Base-by-base conservation (phyloP, 768 basidiomycete genomes). In the Thelephora aurantiotincta region DNA sequence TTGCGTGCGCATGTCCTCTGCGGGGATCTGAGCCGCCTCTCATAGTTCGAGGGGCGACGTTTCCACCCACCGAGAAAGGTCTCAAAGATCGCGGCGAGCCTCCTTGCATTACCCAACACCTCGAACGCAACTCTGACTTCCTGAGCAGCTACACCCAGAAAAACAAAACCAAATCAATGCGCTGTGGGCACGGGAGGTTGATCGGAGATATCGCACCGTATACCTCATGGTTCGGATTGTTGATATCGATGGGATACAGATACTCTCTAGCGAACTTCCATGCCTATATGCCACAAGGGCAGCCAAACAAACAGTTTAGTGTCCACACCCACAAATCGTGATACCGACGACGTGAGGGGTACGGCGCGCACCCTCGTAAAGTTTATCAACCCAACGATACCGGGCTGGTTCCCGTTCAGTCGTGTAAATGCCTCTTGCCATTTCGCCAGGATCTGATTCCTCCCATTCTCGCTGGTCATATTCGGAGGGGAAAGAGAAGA, bases 61-160 rank as follows among this genome's bases (percentile, higher is more conserved):
- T n/a, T 4, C 22, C 0, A 57, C 77, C 46, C 46, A 84, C 85
- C 80, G 22, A 87, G 70, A 57, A 83, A 87, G 11, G 71, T 73
- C 56, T 89, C 85, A 19, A 86, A 61, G 49, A 86, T 64, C 44
- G 73, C 71, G 9, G 79, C 74, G 14, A 86, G 60, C 61, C 77
- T 73, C 52, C 75, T 71, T 45, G 72, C 71, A 51, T 72, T 70
- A 50, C 73, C 75, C 33, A 88, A 65, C 6, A 73, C 53, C 34
- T 71, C 74, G 52, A 86, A 77, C 11, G 82, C 79, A 12, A 63
- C 65, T 41, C 70, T 68, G 5, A 82, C 68, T 34, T 62, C 59
- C 20, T 66, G 65, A 56, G 73, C 63, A 57, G 79, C 78, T 71
- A 47, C 20, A 19, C 20, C 33, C 34, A n/a, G n/a, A n/a, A n/a